Percentiles rank a stretch among this genome's conserved stretches.
These are phyloP conservation scores for Anthracocystis setariae DNA, from an alignment of 1,284 basidiomycete species.

Conservation along the genomic window DNA sequence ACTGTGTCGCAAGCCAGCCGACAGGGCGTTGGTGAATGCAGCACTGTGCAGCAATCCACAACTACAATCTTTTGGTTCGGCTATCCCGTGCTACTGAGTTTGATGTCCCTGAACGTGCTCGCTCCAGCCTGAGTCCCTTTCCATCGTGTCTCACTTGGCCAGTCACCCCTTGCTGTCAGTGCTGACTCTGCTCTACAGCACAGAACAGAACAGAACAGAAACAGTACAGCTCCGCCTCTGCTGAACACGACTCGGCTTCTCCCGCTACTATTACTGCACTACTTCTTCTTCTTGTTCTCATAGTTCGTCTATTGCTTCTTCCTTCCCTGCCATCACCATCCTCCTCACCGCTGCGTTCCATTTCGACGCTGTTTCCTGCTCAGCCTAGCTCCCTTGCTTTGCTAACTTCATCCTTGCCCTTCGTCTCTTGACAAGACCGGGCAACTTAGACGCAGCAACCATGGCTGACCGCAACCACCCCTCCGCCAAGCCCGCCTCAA, in stretches of 20 bases:
- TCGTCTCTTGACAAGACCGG: neutral
- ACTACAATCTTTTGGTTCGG: too few relatives aligned
- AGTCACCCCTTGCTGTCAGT: neutral
- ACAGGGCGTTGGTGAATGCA: slow-evolving; percentile 7
- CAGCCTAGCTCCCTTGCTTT: slow-evolving; percentile 2
- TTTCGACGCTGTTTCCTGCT: slow-evolving; percentile 4
- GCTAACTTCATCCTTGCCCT: slow-evolving; percentile 6
- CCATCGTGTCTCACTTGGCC: slow-evolving; percentile 1
- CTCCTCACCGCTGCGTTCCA: neutral
- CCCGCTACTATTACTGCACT: too few relatives aligned
- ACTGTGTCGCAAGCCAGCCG: too few relatives aligned
- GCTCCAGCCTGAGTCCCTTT: neutral
- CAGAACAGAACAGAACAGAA: too few relatives aligned
- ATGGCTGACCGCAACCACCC: slow-evolving; percentile 59
- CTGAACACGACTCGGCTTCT: neutral
- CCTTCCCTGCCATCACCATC: slow-evolving; percentile 20
- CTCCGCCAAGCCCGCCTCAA: slow-evolving; percentile 64
- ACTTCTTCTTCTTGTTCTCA: neutral
- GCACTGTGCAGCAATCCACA: too few relatives aligned
- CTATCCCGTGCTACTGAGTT: neutral
- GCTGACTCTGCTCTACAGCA: neutral
- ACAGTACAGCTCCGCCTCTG: neutral
- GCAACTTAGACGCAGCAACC: slow-evolving; percentile 8
- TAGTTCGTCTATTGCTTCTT: slow-evolving; percentile 4
- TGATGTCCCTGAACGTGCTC: slow-evolving; percentile 10